These are phyloP conservation scores for Fibroporia radiculosa DNA, from an alignment of 768 basidiomycete genomes.

Conservation along the genomic window DNA sequence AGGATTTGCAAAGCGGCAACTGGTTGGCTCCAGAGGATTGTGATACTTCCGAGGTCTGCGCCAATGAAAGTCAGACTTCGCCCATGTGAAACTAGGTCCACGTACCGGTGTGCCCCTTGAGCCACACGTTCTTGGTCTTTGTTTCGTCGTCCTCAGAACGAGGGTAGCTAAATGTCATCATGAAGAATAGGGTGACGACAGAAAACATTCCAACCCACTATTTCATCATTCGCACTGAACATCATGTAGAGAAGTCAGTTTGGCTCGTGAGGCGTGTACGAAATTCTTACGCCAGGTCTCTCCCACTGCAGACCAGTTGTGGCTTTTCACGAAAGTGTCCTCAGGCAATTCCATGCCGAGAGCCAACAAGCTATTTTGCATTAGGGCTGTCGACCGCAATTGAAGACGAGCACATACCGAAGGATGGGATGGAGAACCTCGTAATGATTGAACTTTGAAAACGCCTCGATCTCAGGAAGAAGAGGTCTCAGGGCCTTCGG, in stretches of 20 bases:
- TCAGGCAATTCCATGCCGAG: constrained; percentile 39
- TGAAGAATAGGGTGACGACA: no score
- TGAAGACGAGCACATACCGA: constrained; percentile 20
- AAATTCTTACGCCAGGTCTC: constrained; percentile 28
- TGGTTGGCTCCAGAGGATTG: constrained; percentile 55
- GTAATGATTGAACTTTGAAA: constrained; percentile 41
- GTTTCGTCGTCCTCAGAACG: constrained; percentile 24
- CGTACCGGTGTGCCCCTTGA: constrained; percentile 29
- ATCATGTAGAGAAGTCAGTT: not conserved
- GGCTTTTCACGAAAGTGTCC: constrained; percentile 32
- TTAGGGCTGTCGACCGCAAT: not conserved
- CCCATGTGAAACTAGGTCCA: not conserved
- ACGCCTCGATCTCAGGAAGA: constrained; percentile 43
- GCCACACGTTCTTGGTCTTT: constrained; percentile 25
- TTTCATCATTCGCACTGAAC: not conserved
- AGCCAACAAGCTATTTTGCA: constrained; percentile 32
- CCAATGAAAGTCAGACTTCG: not conserved
- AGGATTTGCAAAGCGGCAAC: constrained; percentile 51
- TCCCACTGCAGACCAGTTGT: constrained; percentile 28
- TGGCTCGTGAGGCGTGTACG: not conserved
- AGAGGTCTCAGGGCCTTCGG: constrained; percentile 44
- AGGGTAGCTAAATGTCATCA: constrained; percentile 25
- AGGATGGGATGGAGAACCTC: constrained; percentile 41
- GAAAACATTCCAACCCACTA: no score
- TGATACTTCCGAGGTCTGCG: constrained; percentile 23